Base-by-base conservation (phyloP, 371 early-diverging fungal species). In the Paraphysoderma sedebokerense region DNA sequence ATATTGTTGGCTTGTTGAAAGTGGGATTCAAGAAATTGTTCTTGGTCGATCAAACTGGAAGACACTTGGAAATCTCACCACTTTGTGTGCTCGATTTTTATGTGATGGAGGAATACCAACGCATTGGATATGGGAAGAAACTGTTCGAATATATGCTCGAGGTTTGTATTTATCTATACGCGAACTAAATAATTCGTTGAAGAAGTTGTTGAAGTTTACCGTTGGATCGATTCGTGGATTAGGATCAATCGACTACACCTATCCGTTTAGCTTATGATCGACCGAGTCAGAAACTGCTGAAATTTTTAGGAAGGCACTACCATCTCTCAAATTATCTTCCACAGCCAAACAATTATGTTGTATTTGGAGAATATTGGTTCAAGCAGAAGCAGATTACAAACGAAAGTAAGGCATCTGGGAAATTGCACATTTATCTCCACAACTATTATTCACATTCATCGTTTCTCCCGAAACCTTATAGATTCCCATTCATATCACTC, bases 51-150 rank as follows among this genome's bases (percentile, higher is more conserved):
- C 59, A 50, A 23, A 34, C 22, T 20, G 59, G 59, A 4, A 12
- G 60, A 22, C 61, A 58, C 19, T 20, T 47, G n/a, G 58, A 62
- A 33, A 55, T 58, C 17, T 47, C 23, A 5, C 63, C 65, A 26
- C 52, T 67, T 5, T 67, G 67, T 37, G 63, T 67, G 15, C 41
- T 67, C 28, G 67, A 67, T 37, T 63, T 67, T 47, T 67, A 62
- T 37, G 49, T 67, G 4, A 53, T 55, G 26, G 65, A 60, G 28
- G 17, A 41, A 0, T 22, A 17, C 11, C 67, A 65, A 46, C 24
- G 67, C 15, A 11, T 17, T 50, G 67, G 65, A 7, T 49, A 53
- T 36, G 67, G 67, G 9, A 60, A 54, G 40, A 27, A 35, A 22
- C 50, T 67, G 23, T 67, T 67, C 51, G 60, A 67, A 5, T 53